Conservation (phyloP, 179 eudicot genomes). For the Actinidia arguta region DNA sequence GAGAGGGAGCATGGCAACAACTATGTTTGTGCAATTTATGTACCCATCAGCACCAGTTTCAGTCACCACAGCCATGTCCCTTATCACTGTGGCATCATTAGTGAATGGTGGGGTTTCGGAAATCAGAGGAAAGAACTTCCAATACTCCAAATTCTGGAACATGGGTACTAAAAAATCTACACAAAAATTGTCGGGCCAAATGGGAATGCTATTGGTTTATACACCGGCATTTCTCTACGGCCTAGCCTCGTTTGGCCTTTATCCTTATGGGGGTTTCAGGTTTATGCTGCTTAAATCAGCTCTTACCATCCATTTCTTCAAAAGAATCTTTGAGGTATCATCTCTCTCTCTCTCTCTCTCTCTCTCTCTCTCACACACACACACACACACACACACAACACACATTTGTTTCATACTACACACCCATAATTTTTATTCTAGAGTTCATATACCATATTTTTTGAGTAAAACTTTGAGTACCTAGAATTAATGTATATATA, state of each 20-base stretch:
- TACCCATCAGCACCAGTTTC: slow-evolving; percentile 22
- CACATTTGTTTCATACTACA: too few species aligned
- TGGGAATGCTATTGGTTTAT: slow-evolving; percentile 54
- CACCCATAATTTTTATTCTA: too few species aligned
- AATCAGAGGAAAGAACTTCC: slow-evolving; percentile 32
- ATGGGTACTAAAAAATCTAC: not conserved
- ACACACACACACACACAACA: too few species aligned
- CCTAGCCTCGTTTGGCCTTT: slow-evolving; percentile 35
- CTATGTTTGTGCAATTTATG: slow-evolving; percentile 7
- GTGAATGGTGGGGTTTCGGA: slow-evolving; percentile 25
- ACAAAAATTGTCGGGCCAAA: slow-evolving; percentile 31
- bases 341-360: not conserved
- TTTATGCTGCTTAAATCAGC: slow-evolving; percentile 48
- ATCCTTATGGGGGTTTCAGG: slow-evolving; percentile 37
- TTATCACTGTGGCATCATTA: slow-evolving; percentile 9
- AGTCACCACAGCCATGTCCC: slow-evolving; percentile 30
- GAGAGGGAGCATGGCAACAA: not conserved
- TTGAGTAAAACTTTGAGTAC: too few species aligned
- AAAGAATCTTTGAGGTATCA: slow-evolving; percentile 65
- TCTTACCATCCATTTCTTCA: slow-evolving; percentile 65
- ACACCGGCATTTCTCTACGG: slow-evolving; percentile 53
- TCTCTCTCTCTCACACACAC: too few species aligned
- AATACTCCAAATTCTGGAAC: slow-evolving; percentile 38
- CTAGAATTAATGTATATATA: too few species aligned
- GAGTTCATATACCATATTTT: too few species aligned